These are phyloP conservation scores for Aspergillus puulaauensis DNA, from an alignment of 2,329 filamentous ascomycete species.

Conservation along the genomic window DNA sequence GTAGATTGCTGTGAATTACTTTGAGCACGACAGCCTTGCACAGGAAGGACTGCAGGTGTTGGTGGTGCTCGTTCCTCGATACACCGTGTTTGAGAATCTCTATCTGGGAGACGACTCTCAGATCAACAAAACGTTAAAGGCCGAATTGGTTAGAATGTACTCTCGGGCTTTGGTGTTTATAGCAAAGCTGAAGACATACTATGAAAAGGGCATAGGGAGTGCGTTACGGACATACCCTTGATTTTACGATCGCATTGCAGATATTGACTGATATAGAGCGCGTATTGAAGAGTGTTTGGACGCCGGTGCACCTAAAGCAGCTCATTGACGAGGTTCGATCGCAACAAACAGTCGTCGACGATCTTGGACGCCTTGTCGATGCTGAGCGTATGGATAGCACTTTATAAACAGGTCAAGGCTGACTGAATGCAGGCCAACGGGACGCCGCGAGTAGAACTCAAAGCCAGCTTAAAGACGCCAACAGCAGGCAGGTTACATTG, in stretches of 20 bases:
- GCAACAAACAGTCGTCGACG: background rate
- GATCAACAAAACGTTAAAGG: background rate
- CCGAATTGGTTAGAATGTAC: background rate
- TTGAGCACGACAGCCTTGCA: background rate
- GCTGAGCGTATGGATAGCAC: background rate
- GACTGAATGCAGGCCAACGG: background rate
- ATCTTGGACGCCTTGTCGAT: background rate
- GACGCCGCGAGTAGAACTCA: background rate
- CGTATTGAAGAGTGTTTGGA: background rate
- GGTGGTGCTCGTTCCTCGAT: background rate
- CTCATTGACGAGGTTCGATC: background rate
- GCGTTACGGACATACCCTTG: background rate
- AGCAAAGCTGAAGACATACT: background rate
- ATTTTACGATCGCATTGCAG: too few relatives aligned
- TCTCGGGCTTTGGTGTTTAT: background rate
- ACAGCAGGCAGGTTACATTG: background rate
- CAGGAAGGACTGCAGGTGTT: background rate
- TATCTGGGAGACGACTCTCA: background rate
- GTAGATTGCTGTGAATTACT: background rate
- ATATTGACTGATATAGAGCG: background rate
- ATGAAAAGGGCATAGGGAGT: background rate
- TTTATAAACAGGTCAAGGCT: background rate
- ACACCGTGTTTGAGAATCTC: background rate
- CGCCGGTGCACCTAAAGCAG: background rate
- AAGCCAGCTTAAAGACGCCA: background rate